Evolutionary conservation across 495 filamentous ascomycete species (phyloP), one percentile per base, ranked within the genome.

Genomic region (Friedmanniomyces endolithicus): DNA sequence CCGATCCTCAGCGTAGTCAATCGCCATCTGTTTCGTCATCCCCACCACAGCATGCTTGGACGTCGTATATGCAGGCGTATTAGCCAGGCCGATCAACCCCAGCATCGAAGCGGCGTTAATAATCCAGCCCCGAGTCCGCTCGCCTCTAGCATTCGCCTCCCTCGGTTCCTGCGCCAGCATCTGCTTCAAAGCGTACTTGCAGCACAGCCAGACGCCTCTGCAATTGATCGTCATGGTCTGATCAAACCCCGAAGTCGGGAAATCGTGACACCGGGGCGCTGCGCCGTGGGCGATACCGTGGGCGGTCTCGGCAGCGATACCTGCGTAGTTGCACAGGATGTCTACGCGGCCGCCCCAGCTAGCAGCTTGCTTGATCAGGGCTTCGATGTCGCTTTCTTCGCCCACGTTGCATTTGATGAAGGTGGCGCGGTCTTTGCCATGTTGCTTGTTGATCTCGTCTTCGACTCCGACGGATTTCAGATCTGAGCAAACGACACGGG

Each of bases 381-480:
- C 37, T 31, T 57, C 46, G 19, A 65, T 58, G 9, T 61, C 60
- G 2, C 12, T 46, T 0, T 65, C 64, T 44, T 68, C 58, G 0
- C 64, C 68, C 1, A 78, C 78, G 53, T 80, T 73, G 0, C 67
- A 68, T 57, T 71, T 67, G 0, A 76, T 61, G 50, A 78, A 78
- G 0, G 71, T 67, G 8, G 74, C 72, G 22, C 46, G 20, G 24
- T 52, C 56, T 17, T 58, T 49, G 9, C 72, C 70, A 11, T 70
- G 70, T 7, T 69, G 55, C 17, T 66, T 41, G 1, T 62, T 65
- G 25, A 65, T 65, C 0, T 59, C 55, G 20, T 55, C 52, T 43
- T 59, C 60, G 2, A 57, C 52, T 52, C 49, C 58, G n/a, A 20
- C 56, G n/a, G 69, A 60, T 29, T 59, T 63, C 22, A 80, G 51